Percentiles rank a stretch among this genome's conserved stretches.
These are phyloP conservation scores for Cercospora nicotianae DNA, from an alignment of 2,329 filamentous ascomycete genomes.

Conservation along the genomic window DNA sequence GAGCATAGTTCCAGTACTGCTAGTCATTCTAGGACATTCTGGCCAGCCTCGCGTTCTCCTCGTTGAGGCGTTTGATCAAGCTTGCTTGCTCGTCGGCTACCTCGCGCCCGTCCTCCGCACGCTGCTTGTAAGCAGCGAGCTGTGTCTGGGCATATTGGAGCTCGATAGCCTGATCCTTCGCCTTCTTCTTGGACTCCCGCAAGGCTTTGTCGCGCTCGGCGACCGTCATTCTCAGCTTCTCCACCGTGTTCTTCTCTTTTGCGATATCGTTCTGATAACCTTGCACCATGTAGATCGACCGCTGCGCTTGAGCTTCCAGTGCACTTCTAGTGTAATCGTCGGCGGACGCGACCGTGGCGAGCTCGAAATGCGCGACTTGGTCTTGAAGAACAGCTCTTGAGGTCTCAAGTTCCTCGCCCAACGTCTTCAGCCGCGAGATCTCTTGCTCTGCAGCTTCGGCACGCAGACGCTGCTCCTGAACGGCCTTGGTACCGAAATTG, in stretches of 20 bases:
- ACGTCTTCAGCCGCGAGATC: background rate
- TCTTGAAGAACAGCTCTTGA: constrained; percentile 2
- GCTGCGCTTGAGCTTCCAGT: constrained; percentile 24
- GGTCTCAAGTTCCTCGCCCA: constrained; percentile 3
- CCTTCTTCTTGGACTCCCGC: background rate
- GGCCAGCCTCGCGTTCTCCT: constrained; percentile 3
- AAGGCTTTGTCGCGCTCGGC: constrained; percentile 1
- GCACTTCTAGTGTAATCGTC: constrained; percentile 15
- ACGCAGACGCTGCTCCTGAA: constrained; percentile 15
- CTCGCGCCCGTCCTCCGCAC: background rate
- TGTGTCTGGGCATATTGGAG: constrained; percentile 7
- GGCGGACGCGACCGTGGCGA: constrained; percentile 4
- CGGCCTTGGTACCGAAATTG: constrained; percentile 8
- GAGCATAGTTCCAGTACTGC: background rate
- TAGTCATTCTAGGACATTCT: background rate
- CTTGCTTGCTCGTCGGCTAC: constrained; percentile 19
- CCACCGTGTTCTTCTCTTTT: constrained; percentile 9
- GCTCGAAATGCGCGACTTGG: constrained; percentile 10
- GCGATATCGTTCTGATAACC: constrained; percentile 21
- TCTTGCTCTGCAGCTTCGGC: constrained; percentile 1
- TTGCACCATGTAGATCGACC: constrained; percentile 18
- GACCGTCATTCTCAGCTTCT: background rate
- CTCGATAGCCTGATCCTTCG: constrained; percentile 1
- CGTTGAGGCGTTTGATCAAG: constrained; percentile 18
- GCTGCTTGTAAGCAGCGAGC: background rate